These are phyloP conservation scores for Amanita jacksonii DNA, from an alignment of 768 basidiomycete genomes.

Conservation along the genomic window DNA sequence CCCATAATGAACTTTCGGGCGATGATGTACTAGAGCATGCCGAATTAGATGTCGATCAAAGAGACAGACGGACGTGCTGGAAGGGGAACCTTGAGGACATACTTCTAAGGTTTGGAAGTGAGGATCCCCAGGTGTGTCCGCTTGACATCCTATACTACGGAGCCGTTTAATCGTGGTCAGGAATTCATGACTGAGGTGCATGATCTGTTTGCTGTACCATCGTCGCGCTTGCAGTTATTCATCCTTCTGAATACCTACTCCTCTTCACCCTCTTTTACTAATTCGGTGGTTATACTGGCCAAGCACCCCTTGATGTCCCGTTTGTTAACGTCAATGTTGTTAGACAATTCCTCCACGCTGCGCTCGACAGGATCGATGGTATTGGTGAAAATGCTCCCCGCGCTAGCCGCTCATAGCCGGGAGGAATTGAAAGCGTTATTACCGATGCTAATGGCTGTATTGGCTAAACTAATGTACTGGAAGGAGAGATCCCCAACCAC, in stretches of 20 bases:
- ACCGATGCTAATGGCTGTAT: conserved; percentile 55
- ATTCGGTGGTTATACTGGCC: conserved; percentile 41
- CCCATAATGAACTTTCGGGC: conserved; percentile 64
- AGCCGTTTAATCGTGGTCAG: conserved; percentile 25
- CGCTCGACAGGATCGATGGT: conserved; percentile 56
- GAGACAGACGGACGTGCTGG: conserved; percentile 55
- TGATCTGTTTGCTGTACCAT: conserved; percentile 47
- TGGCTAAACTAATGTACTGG: conserved; percentile 72
- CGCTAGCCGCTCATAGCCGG: conserved; percentile 56
- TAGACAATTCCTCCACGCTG: conserved; percentile 69
- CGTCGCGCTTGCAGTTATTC: conserved; percentile 60
- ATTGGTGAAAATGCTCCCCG: conserved; percentile 64
- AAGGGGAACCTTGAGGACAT: conserved; percentile 74
- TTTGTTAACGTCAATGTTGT: conserved; percentile 54
- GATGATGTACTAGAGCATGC: conserved; percentile 72
- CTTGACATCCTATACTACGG: not conserved
- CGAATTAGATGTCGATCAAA: conserved; percentile 50
- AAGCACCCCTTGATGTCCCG: conserved; percentile 54
- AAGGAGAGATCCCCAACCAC: conserved; percentile 37
- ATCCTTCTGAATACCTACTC: conserved; percentile 56
- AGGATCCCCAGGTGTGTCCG: conserved; percentile 50
- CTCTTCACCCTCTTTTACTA: conserved; percentile 42
- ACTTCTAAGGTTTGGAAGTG: conserved; percentile 53
- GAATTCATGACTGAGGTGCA: conserved; percentile 63
- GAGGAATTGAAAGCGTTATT: conserved; percentile 47